A percentile compares a stretch with the other conserved stretches of the same genome.
These are phyloP conservation scores for Pseudocercospora fuligena DNA, from an alignment of 2,329 filamentous ascomycete genomes.

Conservation along the genomic window DNA sequence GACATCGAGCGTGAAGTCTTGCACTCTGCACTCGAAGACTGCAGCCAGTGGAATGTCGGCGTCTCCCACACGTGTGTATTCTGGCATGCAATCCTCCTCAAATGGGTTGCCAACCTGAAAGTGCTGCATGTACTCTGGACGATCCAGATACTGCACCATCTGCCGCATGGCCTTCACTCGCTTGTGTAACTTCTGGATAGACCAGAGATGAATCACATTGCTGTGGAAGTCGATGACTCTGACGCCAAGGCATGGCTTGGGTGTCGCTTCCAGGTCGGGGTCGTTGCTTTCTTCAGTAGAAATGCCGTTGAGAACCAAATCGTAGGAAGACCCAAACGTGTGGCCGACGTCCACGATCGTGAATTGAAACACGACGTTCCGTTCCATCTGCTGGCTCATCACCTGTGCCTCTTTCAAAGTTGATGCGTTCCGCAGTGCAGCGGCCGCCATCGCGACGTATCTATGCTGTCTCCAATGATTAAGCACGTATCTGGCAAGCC, in stretches of 20 bases:
- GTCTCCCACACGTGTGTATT: slow-evolving; percentile 91
- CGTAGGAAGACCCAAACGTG: slow-evolving; percentile 88
- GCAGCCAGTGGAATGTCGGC: slow-evolving; percentile 89
- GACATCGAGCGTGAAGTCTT: slow-evolving; percentile 91
- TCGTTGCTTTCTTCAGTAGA: slow-evolving; percentile 83
- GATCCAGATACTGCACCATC: slow-evolving; percentile 94
- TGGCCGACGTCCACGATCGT: slow-evolving; percentile 88
- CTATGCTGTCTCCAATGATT: slow-evolving; percentile 81
- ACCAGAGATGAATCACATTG: slow-evolving; percentile 88
- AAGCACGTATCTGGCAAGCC: slow-evolving; percentile 68
- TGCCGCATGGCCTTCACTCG: slow-evolving; percentile 92
- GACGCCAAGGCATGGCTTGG: slow-evolving; percentile 88
- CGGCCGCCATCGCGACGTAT: slow-evolving; percentile 93
- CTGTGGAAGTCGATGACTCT: slow-evolving; percentile 90
- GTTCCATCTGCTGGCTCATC: slow-evolving; percentile 95
- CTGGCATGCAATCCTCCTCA: slow-evolving; percentile 82
- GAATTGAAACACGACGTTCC: slow-evolving; percentile 93
- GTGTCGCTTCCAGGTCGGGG: slow-evolving; percentile 69
- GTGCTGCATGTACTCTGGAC: slow-evolving; percentile 92
- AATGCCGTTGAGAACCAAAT: slow-evolving; percentile 91
- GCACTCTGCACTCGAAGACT: slow-evolving; percentile 91
- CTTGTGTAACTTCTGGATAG: slow-evolving; percentile 85
- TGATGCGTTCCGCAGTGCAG: slow-evolving; percentile 84
- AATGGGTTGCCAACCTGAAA: slow-evolving; percentile 94
- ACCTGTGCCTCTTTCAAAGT: slow-evolving; percentile 94